These are phyloP conservation scores for Cordia subcordata DNA, from an alignment of 257 asterid genomes.

Conservation along the genomic window DNA sequence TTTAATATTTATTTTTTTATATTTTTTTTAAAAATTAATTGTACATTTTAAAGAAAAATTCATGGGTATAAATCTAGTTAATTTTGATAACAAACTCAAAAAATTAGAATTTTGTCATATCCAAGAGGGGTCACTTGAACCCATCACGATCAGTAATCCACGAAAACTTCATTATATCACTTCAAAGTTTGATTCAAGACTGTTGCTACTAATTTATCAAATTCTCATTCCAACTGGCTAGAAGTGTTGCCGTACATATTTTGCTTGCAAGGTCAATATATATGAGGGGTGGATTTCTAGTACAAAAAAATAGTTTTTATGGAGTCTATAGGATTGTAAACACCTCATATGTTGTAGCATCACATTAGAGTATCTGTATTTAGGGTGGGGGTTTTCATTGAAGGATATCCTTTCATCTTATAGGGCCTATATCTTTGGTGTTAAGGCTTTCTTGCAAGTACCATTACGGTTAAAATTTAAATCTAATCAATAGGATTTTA, in stretches of 20 bases:
- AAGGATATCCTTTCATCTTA: background rate
- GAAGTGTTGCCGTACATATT: constrained; percentile 16
- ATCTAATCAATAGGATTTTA: background rate
- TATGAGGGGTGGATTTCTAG: constrained; percentile 12
- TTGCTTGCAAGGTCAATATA: constrained; percentile 8
- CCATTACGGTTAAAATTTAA: background rate
- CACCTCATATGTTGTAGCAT: background rate
- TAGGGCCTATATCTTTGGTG: background rate
- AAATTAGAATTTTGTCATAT: too few relatives aligned
- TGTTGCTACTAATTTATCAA: background rate
- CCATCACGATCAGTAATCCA: constrained; percentile 64
- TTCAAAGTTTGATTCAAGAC: constrained; percentile 1
- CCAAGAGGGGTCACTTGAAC: too few relatives aligned
- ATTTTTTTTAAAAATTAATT: too few relatives aligned
- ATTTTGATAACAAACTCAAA: too few relatives aligned
- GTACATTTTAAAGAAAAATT: too few relatives aligned
- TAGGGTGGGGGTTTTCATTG: background rate
- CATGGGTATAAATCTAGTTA: too few relatives aligned
- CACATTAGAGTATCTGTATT: constrained; percentile 1
- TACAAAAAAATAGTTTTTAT: constrained; percentile 8
- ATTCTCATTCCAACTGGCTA: background rate
- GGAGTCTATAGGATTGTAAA: constrained; percentile 1
- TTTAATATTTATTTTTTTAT: too few relatives aligned
- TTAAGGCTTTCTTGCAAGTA: background rate
- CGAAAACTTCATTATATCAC: constrained; percentile 15